phyloP scores from a whole-genome alignment of 805 yeast genomes.

The Cyberlindnera xishuangbannaensis region DNA sequence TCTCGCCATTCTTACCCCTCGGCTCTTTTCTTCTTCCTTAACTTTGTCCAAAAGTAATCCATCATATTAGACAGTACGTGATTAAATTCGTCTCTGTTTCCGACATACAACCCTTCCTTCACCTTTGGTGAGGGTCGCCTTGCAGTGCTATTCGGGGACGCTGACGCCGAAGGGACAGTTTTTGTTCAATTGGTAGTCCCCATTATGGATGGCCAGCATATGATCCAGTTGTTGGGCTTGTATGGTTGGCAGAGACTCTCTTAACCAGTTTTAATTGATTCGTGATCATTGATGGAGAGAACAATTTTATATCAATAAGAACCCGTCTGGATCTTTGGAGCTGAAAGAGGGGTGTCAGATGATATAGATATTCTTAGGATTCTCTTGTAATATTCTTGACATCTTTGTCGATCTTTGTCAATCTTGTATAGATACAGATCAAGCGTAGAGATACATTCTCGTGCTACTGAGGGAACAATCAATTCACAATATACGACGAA shows the following conservation, averaged over 20 bases:
- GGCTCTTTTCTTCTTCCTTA: conserved; percentile 25
- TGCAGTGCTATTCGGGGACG: too few relatives aligned
- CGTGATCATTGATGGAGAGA: conserved; percentile 20
- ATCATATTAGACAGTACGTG: conserved; percentile 65
- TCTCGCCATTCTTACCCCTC: too few relatives aligned
- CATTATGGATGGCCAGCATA: too few relatives aligned
- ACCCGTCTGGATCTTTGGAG: conserved; percentile 25
- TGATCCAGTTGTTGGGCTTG: too few relatives aligned
- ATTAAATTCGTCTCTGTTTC: conserved; percentile 15
- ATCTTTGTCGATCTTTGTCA: not conserved
- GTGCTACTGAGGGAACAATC: not conserved
- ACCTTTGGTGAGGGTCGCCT: not conserved
- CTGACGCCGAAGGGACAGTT: conserved; percentile 1
- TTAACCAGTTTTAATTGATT: conserved; percentile 16
- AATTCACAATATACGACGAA: not conserved
- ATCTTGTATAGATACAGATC: not conserved
- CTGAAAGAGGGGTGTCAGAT: conserved; percentile 30
- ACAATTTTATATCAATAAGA: conserved; percentile 15
- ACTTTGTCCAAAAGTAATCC: conserved; percentile 67
- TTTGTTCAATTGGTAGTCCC: conserved; percentile 10
- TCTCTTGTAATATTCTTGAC: too few relatives aligned
- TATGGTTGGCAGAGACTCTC: too few relatives aligned
- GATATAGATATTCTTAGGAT: conserved; percentile 22
- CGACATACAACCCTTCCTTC: conserved; percentile 13
- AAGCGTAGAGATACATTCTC: not conserved